These are phyloP conservation scores for Tardiomyces blankii DNA, from an alignment of 1,139 yeast genomes.

Conservation along the genomic window DNA sequence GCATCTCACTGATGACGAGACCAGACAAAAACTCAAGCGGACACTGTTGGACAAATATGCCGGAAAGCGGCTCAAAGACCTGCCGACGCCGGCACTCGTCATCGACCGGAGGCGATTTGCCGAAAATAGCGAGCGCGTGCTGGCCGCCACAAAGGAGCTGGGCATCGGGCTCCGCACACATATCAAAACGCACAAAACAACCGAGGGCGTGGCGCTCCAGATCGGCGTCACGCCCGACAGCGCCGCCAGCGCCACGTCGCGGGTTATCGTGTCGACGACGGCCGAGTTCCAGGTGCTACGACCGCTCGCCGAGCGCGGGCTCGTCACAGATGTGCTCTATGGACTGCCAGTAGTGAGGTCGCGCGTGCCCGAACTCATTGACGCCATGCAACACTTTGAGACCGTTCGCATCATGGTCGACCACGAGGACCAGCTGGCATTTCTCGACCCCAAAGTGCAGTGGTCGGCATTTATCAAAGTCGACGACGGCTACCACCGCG, in stretches of 20 bases:
- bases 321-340: conserved; percentile 47
- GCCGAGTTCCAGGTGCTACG: conserved; percentile 17
- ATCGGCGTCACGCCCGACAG: neutral
- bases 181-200: conserved; percentile 6
- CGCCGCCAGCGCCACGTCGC: conserved; percentile 11
- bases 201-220: conserved; percentile 4
- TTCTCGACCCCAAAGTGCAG: neutral
- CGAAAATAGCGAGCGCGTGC: too few relatives aligned
- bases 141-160: neutral
- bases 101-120: too few relatives aligned
- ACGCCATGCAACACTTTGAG: conserved; percentile 18
- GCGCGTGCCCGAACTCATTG: conserved; percentile 38
- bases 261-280: conserved; percentile 31
- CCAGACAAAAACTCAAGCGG: too few relatives aligned
- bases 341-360: conserved; percentile 55
- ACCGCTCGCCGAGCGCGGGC: conserved; percentile 22
- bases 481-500: conserved; percentile 38
- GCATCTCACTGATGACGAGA: too few relatives aligned
- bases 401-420: conserved; percentile 3
- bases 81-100: too few relatives aligned
- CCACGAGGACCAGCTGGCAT: conserved; percentile 3
- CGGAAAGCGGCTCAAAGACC: too few relatives aligned
- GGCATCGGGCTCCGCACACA: conserved; percentile 4
- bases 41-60: too few relatives aligned
- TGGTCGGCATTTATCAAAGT: conserved; percentile 1